Percentiles rank a stretch among this genome's conserved stretches.
Conservation (phyloP, 2,329 filamentous ascomycete species). For the Ophiosphaerella herpotricha region DNA sequence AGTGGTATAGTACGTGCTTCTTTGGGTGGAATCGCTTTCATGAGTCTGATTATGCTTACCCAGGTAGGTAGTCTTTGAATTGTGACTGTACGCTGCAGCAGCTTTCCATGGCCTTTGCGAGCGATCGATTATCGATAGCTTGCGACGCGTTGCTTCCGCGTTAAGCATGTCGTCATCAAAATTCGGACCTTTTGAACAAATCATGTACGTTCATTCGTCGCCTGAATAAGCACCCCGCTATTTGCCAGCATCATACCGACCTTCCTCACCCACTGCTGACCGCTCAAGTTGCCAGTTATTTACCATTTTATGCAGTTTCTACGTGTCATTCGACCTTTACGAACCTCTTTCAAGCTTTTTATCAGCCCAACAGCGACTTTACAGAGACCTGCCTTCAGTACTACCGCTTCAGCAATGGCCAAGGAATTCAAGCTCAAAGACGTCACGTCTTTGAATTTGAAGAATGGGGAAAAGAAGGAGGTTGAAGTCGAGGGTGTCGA, state of each 20-base stretch:
- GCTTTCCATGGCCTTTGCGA: too few species aligned
- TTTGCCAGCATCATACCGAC: slow-evolving; percentile 7
- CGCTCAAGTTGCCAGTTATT: neutral
- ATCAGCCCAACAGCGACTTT: slow-evolving; percentile 18
- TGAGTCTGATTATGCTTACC: too few species aligned
- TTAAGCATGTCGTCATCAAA: slow-evolving; percentile 4
- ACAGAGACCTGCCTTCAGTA: slow-evolving; percentile 31
- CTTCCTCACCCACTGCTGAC: neutral
- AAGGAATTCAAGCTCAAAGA: slow-evolving; percentile 70
- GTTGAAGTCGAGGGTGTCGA: slow-evolving; percentile 89
- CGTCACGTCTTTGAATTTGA: slow-evolving; percentile 72
- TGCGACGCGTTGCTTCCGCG: neutral
- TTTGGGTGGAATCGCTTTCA: too few species aligned
- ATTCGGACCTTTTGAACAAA: slow-evolving; percentile 8
- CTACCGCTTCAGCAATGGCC: slow-evolving; percentile 46
- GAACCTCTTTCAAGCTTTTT: slow-evolving; percentile 22
- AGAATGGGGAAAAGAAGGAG: slow-evolving; percentile 83
- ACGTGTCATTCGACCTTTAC: slow-evolving; percentile 30
- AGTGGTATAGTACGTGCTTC: too few species aligned
- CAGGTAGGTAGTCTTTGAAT: too few species aligned
- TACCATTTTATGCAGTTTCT: slow-evolving; percentile 30
- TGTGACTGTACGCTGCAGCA: too few species aligned
- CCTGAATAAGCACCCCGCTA: slow-evolving; percentile 5
- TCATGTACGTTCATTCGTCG: neutral
- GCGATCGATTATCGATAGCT: neutral